Base-by-base conservation (phyloP, 2,329 filamentous ascomycete genomes). In the Elsinoe perseae region DNA sequence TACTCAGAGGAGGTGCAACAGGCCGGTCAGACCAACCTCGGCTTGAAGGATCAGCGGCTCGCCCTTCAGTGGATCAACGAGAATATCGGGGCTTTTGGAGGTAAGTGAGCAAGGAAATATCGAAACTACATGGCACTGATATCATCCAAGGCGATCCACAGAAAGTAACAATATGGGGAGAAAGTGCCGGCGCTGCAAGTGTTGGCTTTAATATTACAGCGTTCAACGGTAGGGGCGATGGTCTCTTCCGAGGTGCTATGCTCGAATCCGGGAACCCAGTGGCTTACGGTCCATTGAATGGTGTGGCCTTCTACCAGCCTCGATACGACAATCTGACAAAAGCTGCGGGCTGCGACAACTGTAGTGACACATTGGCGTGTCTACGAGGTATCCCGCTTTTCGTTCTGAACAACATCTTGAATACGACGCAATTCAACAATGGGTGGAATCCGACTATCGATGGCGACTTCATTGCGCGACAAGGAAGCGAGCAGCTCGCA, bases 321-420 rank as follows among this genome's bases (percentile, higher is more conserved):
- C 71, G 81, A 3, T 90, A 87, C 64, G 76, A 89, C 64, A 70
- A 72, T 0, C 79, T 90, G 2, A 80, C 85, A 5, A 63, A 68
- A 1, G 72, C 74, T 25, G 81, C 81, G 0, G 83, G 76, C 48
- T 93, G 88, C 70, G 71, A 75, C 1, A 66, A 73, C 3, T 70
- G 76, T 1, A 64, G 68, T 1, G 79, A 87, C 64, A 82, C 80
- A 0, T 74, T 89, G 8, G 74, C 76, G 10, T 90, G 86, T 66
- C 78, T 95, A 9, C 82, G 87, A 21, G 68, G 68, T 1, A 69
- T 66, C 3, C 67, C 67, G 3, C 62, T 62, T 23, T 61, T 60
- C 2, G 60, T 59, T 4, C 54, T 69, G n/a, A 66, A 66, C 56
- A 60, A 58, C 21, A 58, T 64, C 40, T 57, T 69, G 44, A 68